Evolutionary conservation across 2,329 filamentous ascomycete genomes (phyloP).

Genomic region (Purpureocillium lavendulum): DNA sequence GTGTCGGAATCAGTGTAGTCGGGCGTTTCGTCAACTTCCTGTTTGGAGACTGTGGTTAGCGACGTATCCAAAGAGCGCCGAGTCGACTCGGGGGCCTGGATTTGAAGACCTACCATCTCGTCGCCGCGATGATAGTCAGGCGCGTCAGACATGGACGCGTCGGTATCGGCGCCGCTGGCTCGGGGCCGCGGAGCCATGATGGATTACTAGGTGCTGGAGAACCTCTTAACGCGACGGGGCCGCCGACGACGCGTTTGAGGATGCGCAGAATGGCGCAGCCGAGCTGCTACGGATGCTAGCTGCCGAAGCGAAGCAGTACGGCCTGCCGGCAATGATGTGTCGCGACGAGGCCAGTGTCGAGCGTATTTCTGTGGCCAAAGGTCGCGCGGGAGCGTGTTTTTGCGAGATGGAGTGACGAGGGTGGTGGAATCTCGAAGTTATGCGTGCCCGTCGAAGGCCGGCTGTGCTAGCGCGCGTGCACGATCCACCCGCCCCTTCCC

Average conservation of each 20-base stretch:
- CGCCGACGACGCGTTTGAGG: slow-evolving; percentile 35
- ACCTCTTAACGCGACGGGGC: slow-evolving; percentile 46
- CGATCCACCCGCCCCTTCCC: slow-evolving; percentile 13
- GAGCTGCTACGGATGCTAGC: too few species aligned
- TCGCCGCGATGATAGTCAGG: slow-evolving; percentile 36
- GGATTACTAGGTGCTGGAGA: slow-evolving; percentile 11
- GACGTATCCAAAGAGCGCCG: neutral
- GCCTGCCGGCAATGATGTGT: neutral
- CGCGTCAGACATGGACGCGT: slow-evolving; percentile 57
- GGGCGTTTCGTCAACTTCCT: slow-evolving; percentile 58
- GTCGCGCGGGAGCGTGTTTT: slow-evolving; percentile 21
- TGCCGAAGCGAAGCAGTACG: too few species aligned
- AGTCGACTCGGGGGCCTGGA: neutral
- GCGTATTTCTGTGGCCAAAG: neutral
- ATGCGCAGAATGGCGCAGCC: too few species aligned
- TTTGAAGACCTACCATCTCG: slow-evolving; percentile 33
- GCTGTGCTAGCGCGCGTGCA: slow-evolving; percentile 23
- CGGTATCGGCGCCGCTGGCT: slow-evolving; percentile 45
- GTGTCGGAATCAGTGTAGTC: slow-evolving; percentile 61
- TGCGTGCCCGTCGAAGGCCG: slow-evolving; percentile 23
- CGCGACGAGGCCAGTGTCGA: neutral
- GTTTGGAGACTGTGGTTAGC: neutral
- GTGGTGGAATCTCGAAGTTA: slow-evolving; percentile 18
- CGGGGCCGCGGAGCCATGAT: slow-evolving; percentile 48
- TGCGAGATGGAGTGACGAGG: slow-evolving; percentile 15